Percentiles rank a stretch among this genome's conserved stretches.
phyloP scores from a whole-genome alignment of 306 rosid species.

The Fagus crenata region DNA sequence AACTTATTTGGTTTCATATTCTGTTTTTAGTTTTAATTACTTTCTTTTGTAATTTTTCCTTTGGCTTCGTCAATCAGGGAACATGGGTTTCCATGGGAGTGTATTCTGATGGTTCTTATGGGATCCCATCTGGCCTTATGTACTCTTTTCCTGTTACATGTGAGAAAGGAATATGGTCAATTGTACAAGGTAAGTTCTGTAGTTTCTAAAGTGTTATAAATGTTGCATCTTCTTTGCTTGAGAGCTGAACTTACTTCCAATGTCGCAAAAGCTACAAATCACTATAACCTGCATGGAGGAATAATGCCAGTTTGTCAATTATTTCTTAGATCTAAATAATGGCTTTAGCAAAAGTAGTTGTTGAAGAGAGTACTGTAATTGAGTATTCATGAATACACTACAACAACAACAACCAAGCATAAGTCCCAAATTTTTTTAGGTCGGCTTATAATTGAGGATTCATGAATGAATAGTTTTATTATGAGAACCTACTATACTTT shows the following conservation, averaged over 20 bases:
- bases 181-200: constrained; percentile 59
- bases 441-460: no score
- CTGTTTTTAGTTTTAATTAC: not conserved
- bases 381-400: no score
- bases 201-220: not conserved
- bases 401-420: no score
- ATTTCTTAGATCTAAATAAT: not conserved
- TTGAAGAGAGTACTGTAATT: no score
- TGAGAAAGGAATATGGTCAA: constrained; percentile 86
- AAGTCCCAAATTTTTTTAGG: no score
- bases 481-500: no score
- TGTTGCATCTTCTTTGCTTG: not conserved
- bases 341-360: not conserved
- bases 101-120: constrained; percentile 89
- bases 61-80: constrained; percentile 44
- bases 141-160: constrained; percentile 95
- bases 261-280: not conserved
- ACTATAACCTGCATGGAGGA: not conserved
- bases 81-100: constrained; percentile 96
- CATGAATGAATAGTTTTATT: no score
- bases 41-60: not conserved
- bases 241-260: not conserved
- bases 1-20: not conserved
- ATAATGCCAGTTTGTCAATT: not conserved
- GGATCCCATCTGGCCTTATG: constrained; percentile 62